A percentile compares a stretch with the other conserved stretches of the same genome.
Conservation (phyloP, 108 stramenopile species). For the Discostella stelligeroides region DNA sequence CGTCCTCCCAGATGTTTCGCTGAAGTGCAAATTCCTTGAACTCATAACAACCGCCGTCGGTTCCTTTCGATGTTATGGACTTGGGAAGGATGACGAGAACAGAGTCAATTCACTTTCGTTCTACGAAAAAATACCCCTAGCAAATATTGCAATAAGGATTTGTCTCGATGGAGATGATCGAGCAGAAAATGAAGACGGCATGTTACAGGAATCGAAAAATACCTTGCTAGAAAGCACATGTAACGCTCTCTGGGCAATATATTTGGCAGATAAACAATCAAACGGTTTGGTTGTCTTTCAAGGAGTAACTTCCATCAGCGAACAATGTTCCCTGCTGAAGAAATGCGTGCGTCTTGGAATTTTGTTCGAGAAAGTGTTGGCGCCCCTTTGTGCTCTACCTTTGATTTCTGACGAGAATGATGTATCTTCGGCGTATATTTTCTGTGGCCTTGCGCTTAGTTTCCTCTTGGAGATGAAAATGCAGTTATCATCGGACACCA, state of each 20-base stretch:
- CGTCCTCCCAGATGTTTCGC: conserved; percentile 28
- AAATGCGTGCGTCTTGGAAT: conserved; percentile 25
- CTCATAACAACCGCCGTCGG: conserved; percentile 39
- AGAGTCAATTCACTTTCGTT: conserved; percentile 8
- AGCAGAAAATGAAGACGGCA: conserved; percentile 4
- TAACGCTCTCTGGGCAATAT: conserved; percentile 42
- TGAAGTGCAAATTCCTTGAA: conserved; percentile 40
- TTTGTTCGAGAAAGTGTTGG: conserved; percentile 34
- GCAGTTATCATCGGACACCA: conserved; percentile 7
- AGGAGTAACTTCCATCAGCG: conserved; percentile 20
- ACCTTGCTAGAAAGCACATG: conserved; percentile 31
- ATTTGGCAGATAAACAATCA: conserved; percentile 24
- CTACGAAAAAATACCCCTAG: conserved; percentile 37
- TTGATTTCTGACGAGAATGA: conserved; percentile 14
- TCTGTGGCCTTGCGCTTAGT: conserved; percentile 36
- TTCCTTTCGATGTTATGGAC: conserved; percentile 3
- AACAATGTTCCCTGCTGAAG: conserved; percentile 26
- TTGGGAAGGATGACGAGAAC: not conserved
- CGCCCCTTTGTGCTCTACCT: conserved; percentile 35
- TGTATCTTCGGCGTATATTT: conserved; percentile 16
- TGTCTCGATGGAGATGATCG: conserved; percentile 27
- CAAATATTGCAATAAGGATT: conserved; percentile 36
- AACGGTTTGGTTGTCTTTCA: not conserved
- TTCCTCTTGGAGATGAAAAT: conserved; percentile 21
- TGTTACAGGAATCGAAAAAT: not conserved